These are phyloP conservation scores for Musa schizocarpa DNA, from an alignment of 176 grass and related monocot genomes.

Conservation along the genomic window DNA sequence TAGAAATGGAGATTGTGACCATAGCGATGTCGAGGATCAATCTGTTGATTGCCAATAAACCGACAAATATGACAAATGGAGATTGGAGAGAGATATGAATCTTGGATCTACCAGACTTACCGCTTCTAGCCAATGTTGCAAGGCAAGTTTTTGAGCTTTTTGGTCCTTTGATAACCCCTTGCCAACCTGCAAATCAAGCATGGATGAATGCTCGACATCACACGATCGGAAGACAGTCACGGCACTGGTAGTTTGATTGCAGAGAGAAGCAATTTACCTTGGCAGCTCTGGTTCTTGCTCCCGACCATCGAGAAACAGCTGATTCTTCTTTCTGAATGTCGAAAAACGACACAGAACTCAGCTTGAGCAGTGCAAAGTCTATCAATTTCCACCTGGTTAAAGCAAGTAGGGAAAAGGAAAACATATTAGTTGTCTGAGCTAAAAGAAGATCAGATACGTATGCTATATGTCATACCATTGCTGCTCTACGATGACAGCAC, in stretches of 20 bases:
- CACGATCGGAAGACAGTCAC: not conserved
- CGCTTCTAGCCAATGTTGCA: conserved; percentile 95
- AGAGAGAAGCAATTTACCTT: conserved; percentile 35
- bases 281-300: conserved; percentile 60
- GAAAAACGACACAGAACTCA: conserved; percentile 70
- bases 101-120: conserved; percentile 29
- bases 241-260: not conserved
- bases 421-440: not conserved
- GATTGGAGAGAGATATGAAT: not conserved
- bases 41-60: conserved; percentile 35
- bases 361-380: conserved; percentile 68
- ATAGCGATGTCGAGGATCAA: conserved; percentile 83
- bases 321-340: conserved; percentile 67
- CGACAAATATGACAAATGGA: not conserved
- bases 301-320: conserved; percentile 64
- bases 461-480: conserved; percentile 44
- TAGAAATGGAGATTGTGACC: conserved; percentile 93
- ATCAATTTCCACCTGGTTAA: conserved; percentile 68
- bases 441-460: not conserved
- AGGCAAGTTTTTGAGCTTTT: conserved; percentile 77
- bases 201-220: not conserved
- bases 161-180: conserved; percentile 83
- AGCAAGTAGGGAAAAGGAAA: not conserved
- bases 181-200: conserved; percentile 43
- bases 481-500: conserved; percentile 78